phyloP scores from a whole-genome alignment of 768 basidiomycete species.

The Kwoniella dejecticola region DNA sequence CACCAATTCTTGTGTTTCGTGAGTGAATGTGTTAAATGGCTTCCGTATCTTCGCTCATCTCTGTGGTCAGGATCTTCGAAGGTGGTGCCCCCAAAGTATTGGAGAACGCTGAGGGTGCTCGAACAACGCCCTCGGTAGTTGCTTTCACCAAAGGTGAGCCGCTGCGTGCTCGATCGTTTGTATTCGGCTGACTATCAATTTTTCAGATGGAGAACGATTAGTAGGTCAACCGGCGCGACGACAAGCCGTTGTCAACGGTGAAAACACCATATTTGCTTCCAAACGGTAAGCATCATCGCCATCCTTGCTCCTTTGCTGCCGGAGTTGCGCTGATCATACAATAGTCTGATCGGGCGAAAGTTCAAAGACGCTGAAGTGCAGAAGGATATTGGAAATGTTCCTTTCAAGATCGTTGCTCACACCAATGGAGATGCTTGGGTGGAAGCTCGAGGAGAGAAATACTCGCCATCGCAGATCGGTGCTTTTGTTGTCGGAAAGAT shows the following conservation, averaged over 20 bases:
- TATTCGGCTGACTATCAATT: neutral
- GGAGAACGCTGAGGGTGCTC: constrained; percentile 95
- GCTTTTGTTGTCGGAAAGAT: constrained; percentile 67
- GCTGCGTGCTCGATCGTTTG: neutral
- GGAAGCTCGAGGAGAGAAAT: constrained; percentile 79
- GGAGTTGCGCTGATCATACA: constrained; percentile 1
- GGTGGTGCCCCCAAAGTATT: constrained; percentile 91
- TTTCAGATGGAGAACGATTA: constrained; percentile 81
- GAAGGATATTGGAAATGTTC: constrained; percentile 70
- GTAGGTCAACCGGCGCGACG: constrained; percentile 96
- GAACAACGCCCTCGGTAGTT: constrained; percentile 97
- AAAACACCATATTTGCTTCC: constrained; percentile 84
- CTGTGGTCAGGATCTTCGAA: constrained; percentile 75
- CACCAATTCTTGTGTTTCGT: constrained; percentile 57
- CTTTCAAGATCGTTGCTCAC: constrained; percentile 65
- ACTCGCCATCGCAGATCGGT: constrained; percentile 61
- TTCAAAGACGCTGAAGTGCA: constrained; percentile 92
- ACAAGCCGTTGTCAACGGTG: constrained; percentile 91
- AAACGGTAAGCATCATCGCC: constrained; percentile 47
- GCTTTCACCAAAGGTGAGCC: constrained; percentile 79
- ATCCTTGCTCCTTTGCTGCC: constrained; percentile 4
- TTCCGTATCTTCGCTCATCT: neutral
- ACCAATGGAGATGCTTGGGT: constrained; percentile 64
- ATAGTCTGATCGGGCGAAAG: constrained; percentile 75
- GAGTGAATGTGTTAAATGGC: too few species aligned